Evolutionary conservation across 352 stramenopile species (phyloP).

Genomic region (Globisporangium yorkense): DNA sequence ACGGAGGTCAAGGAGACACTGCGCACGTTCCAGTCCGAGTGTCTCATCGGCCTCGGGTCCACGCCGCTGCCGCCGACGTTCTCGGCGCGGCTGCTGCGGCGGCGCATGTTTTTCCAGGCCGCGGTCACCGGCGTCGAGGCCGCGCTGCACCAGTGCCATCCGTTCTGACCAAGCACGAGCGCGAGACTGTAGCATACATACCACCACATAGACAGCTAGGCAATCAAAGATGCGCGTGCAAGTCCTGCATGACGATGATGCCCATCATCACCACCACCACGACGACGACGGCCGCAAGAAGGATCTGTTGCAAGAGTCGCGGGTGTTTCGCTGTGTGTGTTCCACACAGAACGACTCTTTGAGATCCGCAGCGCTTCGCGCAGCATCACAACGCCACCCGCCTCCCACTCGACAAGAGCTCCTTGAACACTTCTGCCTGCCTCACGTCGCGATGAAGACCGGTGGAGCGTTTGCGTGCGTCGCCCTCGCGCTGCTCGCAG

Average conservation of each 20-base stretch:
- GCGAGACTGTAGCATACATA: not conserved
- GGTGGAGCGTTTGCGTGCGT: not conserved
- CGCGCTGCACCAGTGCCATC: not conserved
- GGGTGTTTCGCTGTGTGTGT: not conserved
- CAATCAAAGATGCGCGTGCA: too few relatives aligned
- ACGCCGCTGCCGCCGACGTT: slow-evolving; percentile 33
- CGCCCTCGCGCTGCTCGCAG: not conserved
- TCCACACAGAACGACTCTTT: not conserved
- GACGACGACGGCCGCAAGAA: too few relatives aligned
- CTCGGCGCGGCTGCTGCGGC: slow-evolving; percentile 23
- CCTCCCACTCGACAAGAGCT: not conserved
- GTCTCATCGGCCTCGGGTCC: slow-evolving; percentile 38
- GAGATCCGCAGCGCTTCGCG: too few relatives aligned
- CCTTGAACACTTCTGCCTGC: not conserved
- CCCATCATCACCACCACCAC: too few relatives aligned
- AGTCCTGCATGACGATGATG: too few relatives aligned
- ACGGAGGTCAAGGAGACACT: not conserved
- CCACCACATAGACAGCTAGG: too few relatives aligned
- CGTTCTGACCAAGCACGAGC: not conserved
- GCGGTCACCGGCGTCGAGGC: not conserved
- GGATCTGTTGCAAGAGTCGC: slow-evolving; percentile 7
- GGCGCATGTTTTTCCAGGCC: slow-evolving; percentile 32
- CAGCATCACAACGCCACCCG: not conserved
- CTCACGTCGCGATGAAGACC: not conserved
- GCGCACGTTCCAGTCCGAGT: slow-evolving; percentile 27